phyloP scores from a whole-genome alignment of 2,329 filamentous ascomycete species.

The Fusarium sp. region DNA sequence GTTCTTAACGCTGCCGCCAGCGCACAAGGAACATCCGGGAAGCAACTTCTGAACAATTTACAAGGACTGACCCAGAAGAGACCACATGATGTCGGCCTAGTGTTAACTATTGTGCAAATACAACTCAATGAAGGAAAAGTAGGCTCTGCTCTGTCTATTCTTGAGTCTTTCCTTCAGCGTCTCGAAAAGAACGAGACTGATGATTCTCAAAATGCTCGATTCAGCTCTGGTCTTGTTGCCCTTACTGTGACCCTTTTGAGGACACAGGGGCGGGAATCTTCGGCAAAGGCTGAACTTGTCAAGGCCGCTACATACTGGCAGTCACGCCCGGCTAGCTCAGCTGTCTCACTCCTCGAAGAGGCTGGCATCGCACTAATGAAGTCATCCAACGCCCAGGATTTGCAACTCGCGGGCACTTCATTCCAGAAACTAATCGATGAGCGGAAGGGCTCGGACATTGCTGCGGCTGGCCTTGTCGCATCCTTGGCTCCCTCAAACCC shows the following conservation, averaged over 20 bases:
- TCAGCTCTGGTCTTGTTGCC: conserved; percentile 85
- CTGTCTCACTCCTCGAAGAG: conserved; percentile 78
- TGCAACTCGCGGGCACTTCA: conserved; percentile 77
- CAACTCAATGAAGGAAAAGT: conserved; percentile 78
- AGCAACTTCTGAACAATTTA: conserved; percentile 75
- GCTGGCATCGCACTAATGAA: conserved; percentile 85
- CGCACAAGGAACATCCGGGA: conserved; percentile 70
- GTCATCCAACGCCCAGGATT: conserved; percentile 75
- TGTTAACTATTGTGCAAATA: conserved; percentile 83
- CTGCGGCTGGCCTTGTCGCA: conserved; percentile 86
- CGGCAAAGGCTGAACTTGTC: conserved; percentile 77
- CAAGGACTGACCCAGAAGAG: conserved; percentile 76
- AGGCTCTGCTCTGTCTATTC: conserved; percentile 76
- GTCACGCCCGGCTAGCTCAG: conserved; percentile 57
- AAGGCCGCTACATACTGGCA: conserved; percentile 87
- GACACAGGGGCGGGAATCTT: conserved; percentile 75
- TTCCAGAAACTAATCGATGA: conserved; percentile 77
- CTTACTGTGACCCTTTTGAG: conserved; percentile 83
- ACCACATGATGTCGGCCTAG: conserved; percentile 82
- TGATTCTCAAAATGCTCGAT: conserved; percentile 75
- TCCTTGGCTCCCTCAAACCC: conserved; percentile 74
- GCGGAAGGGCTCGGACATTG: conserved; percentile 73
- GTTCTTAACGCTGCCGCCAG: conserved; percentile 77
- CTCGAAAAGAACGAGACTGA: conserved; percentile 71
- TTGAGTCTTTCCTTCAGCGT: conserved; percentile 79